Evolutionary conservation across 495 filamentous ascomycete species (phyloP).

Genomic region (Terfezia claveryi): DNA sequence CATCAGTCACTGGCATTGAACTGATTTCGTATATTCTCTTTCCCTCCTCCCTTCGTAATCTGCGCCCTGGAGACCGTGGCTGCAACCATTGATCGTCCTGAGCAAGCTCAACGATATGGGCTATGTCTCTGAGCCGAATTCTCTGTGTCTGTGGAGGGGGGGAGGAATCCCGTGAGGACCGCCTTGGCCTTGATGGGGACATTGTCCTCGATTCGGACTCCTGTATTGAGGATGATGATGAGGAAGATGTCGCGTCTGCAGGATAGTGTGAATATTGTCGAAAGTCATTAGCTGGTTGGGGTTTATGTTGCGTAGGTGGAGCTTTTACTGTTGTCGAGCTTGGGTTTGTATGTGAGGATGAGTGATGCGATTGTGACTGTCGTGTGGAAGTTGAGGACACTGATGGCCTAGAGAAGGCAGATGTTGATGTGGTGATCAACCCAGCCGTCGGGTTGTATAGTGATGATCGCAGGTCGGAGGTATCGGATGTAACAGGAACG

Average conservation of each 20-base stretch:
- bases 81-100: constrained; percentile 8
- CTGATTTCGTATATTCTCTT: constrained; percentile 62
- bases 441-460: background rate
- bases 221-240: constrained; percentile 4
- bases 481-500: constrained; percentile 11
- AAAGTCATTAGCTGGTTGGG: constrained; percentile 3
- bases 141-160: constrained; percentile 9
- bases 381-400: background rate
- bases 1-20: constrained; percentile 88
- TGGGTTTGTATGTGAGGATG: background rate
- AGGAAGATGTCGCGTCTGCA: background rate
- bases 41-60: constrained; percentile 10
- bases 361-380: background rate
- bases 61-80: constrained; percentile 7
- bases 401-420: background rate
- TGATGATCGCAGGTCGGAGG: constrained; percentile 7
- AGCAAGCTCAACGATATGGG: constrained; percentile 14
- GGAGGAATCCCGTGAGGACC: constrained; percentile 3
- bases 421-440: background rate
- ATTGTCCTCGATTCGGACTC: constrained; percentile 1
- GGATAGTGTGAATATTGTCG: constrained; percentile 1
- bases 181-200: constrained; percentile 5
- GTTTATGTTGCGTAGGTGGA: constrained; percentile 1
- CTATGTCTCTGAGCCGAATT: constrained; percentile 11
- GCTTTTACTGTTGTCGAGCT: constrained; percentile 9